Percentiles rank a stretch among this genome's conserved stretches.
Evolutionary conservation across 2,329 filamentous ascomycete genomes (phyloP).

Genomic region (Tolypocladium amazonense): DNA sequence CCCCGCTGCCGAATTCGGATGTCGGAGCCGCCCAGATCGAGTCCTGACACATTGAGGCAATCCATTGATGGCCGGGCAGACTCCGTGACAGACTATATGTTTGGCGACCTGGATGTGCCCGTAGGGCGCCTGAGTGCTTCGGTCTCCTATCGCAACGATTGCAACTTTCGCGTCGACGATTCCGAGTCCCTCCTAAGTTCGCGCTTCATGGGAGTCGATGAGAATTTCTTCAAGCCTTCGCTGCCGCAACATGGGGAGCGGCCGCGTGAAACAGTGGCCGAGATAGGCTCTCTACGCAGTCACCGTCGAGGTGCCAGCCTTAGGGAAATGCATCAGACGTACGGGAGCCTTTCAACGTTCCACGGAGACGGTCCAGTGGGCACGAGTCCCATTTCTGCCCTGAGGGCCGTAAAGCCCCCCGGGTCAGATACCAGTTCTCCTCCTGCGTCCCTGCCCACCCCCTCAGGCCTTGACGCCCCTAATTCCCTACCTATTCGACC

Average conservation of each 20-base stretch:
- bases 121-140: conserved; percentile 74
- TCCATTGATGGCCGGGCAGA: conserved; percentile 26
- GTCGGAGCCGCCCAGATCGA: conserved; percentile 42
- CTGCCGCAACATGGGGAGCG: conserved; percentile 44
- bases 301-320: conserved; percentile 36
- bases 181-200: conserved; percentile 86
- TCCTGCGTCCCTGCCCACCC: conserved; percentile 37
- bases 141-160: conserved; percentile 78
- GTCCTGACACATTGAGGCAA: conserved; percentile 52
- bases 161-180: conserved; percentile 84
- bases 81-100: conserved; percentile 60
- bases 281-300: conserved; percentile 68
- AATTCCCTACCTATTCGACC: conserved; percentile 43
- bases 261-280: conserved; percentile 27
- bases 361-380: conserved; percentile 68
- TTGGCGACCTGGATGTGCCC: conserved; percentile 77
- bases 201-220: conserved; percentile 83
- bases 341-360: conserved; percentile 84
- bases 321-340: conserved; percentile 64
- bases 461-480: conserved; percentile 32
- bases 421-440: conserved; percentile 55
- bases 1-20: conserved; percentile 72
- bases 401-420: conserved; percentile 55
- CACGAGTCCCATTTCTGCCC: conserved; percentile 76
- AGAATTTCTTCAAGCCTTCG: conserved; percentile 76